phyloP scores from a whole-genome alignment of 2,329 filamentous ascomycete species.

The Monilinia aucupariae region DNA sequence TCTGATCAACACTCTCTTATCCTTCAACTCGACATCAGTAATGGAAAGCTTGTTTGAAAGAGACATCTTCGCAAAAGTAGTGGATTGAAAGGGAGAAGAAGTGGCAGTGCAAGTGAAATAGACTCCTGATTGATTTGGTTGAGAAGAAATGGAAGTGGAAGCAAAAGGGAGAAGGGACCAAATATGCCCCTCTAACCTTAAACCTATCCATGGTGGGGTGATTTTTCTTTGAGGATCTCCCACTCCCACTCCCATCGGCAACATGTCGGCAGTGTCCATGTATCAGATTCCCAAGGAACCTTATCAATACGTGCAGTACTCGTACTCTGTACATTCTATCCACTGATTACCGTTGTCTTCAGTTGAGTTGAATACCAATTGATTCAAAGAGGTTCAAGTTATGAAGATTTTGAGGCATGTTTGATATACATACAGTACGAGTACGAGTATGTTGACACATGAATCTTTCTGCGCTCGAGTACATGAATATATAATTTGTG shows the following conservation, averaged over 20 bases:
- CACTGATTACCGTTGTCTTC: no score
- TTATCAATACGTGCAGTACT: not conserved
- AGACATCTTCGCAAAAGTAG: conserved; percentile 62
- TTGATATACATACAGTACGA: no score
- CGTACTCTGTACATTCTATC: no score
- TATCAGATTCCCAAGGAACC: not conserved
- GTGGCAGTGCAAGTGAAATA: not conserved
- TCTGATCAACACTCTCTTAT: conserved; percentile 95
- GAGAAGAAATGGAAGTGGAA: conserved; percentile 18
- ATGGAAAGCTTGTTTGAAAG: conserved; percentile 98
- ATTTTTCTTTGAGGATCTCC: conserved; percentile 1
- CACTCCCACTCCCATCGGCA: conserved; percentile 2
- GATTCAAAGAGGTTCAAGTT: not conserved
- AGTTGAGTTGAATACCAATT: not conserved
- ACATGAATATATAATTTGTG: not conserved
- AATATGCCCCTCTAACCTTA: conserved; percentile 25
- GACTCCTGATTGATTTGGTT: not conserved
- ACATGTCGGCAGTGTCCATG: conserved; percentile 7
- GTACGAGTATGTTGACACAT: no score
- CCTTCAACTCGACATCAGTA: conserved; percentile 93
- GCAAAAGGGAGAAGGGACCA: conserved; percentile 21
- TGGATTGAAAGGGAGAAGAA: not conserved
- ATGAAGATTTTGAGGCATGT: not conserved
- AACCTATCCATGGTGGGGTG: conserved; percentile 23
- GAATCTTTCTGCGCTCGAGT: no score